Evolutionary conservation across 1,139 yeast genomes (phyloP), one percentile per base, ranked within the genome.

Genomic region (Saccharomyces uvarum): DNA sequence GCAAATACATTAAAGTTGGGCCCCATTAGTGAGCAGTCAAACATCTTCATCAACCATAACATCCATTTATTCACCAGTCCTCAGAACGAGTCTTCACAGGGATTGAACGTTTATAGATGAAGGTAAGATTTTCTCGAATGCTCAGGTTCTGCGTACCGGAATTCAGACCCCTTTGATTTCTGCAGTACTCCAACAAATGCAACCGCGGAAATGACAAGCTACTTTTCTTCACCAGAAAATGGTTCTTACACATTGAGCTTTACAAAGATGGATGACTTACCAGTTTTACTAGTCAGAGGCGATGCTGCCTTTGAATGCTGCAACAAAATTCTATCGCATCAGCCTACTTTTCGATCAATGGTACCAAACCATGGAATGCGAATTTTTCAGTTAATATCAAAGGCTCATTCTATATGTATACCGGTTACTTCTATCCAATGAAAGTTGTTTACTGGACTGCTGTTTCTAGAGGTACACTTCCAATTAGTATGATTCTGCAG

Each of bases 281-380:
- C 61, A 2, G 57, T 61, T 59, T 57, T 68, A 2, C 58, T 60
- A 52, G 50, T 69, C 49, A 71, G 70, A 46, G 56, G 56, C 24
- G 61, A 56, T 2, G 61, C 59, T 51, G 72, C 69, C 3, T 66
- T 68, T 48, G 61, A 57, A 21, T 69, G 73, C 59, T 70, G 73
- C 61, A 56, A 26, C 19, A 31, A 31, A 32, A 42, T n/a, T 19
- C 42, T 3, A 49, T 54, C 2, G 33, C 46, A 13, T 28, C 27
- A 8, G 38, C 44, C 27, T 38, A 51, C 31, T 49, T 51, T 26
- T 26, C 60, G 7, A 49, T 58, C 9, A 47, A 52, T 31, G 57
- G 50, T 16, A 46, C 55, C 14, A 51, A 53, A 26, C 54, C 54
- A 6, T 13, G 29, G 47, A 31, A 32, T 24, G 52, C 48, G 16